Conservation (phyloP, 2,329 filamentous ascomycete genomes). For the Amauroascus niger region DNA sequence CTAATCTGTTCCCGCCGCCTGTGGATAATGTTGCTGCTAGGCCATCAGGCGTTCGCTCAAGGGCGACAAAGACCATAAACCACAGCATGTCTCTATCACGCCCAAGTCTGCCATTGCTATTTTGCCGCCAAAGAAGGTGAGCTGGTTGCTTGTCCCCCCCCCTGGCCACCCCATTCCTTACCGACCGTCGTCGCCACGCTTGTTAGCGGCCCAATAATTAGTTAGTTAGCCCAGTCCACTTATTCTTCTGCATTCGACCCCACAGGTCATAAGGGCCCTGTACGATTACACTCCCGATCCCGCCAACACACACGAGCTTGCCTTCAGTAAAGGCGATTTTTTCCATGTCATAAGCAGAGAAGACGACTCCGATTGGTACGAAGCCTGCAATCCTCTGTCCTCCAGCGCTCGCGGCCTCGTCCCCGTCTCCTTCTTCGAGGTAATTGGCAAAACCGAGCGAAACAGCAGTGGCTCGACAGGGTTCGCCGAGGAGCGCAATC, state of each 20-base stretch:
- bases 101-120: conserved; percentile 83
- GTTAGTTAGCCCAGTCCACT: conserved; percentile 19
- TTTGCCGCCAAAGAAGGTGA: conserved; percentile 83
- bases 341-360: conserved; percentile 96
- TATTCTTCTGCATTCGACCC: conserved; percentile 3
- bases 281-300: conserved; percentile 78
- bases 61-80: conserved; percentile 65
- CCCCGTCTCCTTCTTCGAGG: conserved; percentile 87
- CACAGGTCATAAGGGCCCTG: conserved; percentile 80
- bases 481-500: conserved; percentile 37
- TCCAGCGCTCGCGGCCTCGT: conserved; percentile 79
- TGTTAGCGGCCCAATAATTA: conserved; percentile 14
- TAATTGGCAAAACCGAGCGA: conserved; percentile 80
- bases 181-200: neutral
- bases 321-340: conserved; percentile 91
- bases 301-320: conserved; percentile 60
- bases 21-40: conserved; percentile 34
- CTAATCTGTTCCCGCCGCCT: conserved; percentile 8
- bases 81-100: conserved; percentile 61
- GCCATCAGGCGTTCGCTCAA: conserved; percentile 82
- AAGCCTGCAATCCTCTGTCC: conserved; percentile 88
- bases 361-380: conserved; percentile 93
- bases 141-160: conserved; percentile 21
- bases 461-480: conserved; percentile 67
- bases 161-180: conserved; percentile 10